A percentile compares a stretch with the other conserved stretches of the same genome.
These are phyloP conservation scores for Naegleria lovaniensis DNA, from an alignment of 208 protist genomes.

Conservation along the genomic window DNA sequence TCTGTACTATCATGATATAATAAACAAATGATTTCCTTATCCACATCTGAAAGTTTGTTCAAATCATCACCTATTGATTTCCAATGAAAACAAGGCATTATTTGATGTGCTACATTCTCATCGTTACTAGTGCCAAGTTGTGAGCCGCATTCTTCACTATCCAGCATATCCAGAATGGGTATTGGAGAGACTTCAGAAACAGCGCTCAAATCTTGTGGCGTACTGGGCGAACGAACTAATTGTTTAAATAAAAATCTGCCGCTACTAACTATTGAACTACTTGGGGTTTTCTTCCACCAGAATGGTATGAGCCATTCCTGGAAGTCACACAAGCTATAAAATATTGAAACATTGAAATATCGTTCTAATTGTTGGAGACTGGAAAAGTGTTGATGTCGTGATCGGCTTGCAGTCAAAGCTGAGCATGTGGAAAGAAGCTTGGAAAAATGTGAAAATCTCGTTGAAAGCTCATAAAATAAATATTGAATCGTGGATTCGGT, in stretches of 20 bases:
- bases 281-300: not conserved
- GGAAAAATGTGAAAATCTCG: not conserved
- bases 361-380: not conserved
- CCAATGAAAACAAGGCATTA: not conserved
- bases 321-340: not conserved
- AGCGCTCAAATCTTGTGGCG: not conserved
- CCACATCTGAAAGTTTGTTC: not conserved
- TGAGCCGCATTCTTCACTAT: not conserved
- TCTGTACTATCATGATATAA: not conserved
- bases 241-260: not conserved
- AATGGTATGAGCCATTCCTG: not conserved
- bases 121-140: not conserved
- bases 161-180: not conserved
- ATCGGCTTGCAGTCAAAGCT: not conserved
- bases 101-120: not conserved
- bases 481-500: not conserved
- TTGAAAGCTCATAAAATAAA: not conserved
- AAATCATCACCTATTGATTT: not conserved
- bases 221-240: not conserved
- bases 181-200: not conserved
- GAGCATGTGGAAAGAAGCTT: not conserved
- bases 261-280: not conserved
- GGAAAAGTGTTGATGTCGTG: not conserved
- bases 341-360: not conserved
- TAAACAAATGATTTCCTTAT: slow-evolving; percentile 23